These are phyloP conservation scores for Mortierella hygrophila DNA, from an alignment of 192 early-diverging fungal genomes.

Conservation along the genomic window DNA sequence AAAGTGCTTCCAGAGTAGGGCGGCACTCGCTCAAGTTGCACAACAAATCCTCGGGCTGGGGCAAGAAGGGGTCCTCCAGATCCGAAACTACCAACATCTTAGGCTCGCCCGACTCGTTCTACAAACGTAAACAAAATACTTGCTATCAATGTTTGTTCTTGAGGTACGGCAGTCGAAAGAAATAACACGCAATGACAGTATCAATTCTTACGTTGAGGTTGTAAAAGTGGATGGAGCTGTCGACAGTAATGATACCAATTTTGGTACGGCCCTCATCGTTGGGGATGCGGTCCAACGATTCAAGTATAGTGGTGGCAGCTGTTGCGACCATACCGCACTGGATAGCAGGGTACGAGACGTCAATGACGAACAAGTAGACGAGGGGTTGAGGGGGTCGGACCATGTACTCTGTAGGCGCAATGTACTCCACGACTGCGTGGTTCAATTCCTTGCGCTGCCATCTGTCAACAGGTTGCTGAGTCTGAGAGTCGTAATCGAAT, in stretches of 20 bases:
- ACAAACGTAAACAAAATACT: background rate
- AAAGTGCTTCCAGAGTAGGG: conserved; percentile 74
- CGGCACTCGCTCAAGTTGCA: conserved; percentile 87
- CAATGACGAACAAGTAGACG: conserved; percentile 91
- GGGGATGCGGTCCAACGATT: conserved; percentile 84
- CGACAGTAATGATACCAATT: conserved; percentile 90
- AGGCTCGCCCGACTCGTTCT: conserved; percentile 76
- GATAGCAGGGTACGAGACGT: conserved; percentile 89
- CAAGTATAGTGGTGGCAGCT: conserved; percentile 83
- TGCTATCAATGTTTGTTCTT: background rate
- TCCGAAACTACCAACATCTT: conserved; percentile 95
- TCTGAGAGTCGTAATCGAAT: conserved; percentile 82
- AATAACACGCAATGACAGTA: conserved; percentile 13
- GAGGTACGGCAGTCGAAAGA: background rate
- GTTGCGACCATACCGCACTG: conserved; percentile 80
- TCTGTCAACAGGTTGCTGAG: conserved; percentile 81
- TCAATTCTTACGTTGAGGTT: conserved; percentile 72
- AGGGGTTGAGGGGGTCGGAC: conserved; percentile 94
- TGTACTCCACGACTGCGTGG: conserved; percentile 89
- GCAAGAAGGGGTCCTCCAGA: conserved; percentile 90
- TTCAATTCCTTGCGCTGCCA: conserved; percentile 91
- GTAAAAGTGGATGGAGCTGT: conserved; percentile 90
- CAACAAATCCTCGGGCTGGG: conserved; percentile 87
- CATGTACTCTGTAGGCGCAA: conserved; percentile 98
- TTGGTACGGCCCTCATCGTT: conserved; percentile 89